Base-by-base conservation (phyloP, 2,329 filamentous ascomycete genomes). In the Dactylellina drechsleri region DNA sequence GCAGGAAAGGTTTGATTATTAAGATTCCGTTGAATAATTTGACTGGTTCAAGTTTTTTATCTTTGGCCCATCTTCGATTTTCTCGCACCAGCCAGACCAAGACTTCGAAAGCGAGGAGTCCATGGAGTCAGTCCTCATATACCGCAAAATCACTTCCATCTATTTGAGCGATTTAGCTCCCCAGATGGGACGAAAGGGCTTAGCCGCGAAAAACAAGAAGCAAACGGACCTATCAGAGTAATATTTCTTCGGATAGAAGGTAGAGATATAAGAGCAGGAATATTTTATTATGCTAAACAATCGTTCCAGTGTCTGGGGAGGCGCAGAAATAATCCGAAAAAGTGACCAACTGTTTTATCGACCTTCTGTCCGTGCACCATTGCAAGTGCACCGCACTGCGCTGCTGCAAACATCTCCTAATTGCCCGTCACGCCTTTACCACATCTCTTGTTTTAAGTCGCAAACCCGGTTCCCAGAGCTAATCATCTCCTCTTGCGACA, bases 121-220 rank as follows among this genome's bases (percentile, higher is more conserved):
- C 31, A 36, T 36, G 31, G 28, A 18, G 18, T 43, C 28, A 49
- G 40, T 59, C 61, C n/a, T 45, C 47, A 57, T 60, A 57, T 62
- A 50, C 58, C 50, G 41, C 65, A 49, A 36, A 61, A 23, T 16
- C 20, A 45, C 23, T 54, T 70, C 49, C 57, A 62, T 61, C 50
- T 40, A 45, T 62, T 65, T 66, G 60, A 66, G 68, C 68, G 56
- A 66, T 62, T 60, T 75, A 68, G 58, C 60, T 64, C 54, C 70
- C 47, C 52, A 75, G 71, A 68, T 68, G 71, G 71, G 71, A 75
- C 41, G 64, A 67, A 74, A 68, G 67, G 59, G 52, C 71, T 59
- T 75, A 75, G 71, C 64, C 71, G 70, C 61, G 57, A 65, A 67
- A 74, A 67, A 45, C 26, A 23, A 71, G 52, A 54, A 40, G 53